phyloP scores from a whole-genome alignment of 345 rosid species.

The Chamaenerion angustifolium region DNA sequence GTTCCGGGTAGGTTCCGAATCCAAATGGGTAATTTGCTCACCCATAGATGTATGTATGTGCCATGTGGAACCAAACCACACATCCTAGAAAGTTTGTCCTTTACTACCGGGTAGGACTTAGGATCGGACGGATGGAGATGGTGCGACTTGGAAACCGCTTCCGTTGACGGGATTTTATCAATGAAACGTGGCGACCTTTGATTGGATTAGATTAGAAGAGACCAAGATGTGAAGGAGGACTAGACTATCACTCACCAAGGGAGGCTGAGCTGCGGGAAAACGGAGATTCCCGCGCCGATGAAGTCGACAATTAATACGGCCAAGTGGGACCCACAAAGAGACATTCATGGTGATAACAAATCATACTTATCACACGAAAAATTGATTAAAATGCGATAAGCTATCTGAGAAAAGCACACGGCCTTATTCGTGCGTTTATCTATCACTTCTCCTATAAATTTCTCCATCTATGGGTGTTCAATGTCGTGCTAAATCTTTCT shows the following conservation, averaged over 20 bases:
- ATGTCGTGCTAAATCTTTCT: background rate
- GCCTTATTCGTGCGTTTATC: background rate
- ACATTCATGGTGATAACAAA: background rate
- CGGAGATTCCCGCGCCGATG: slow-evolving; percentile 4
- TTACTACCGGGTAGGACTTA: too few relatives aligned
- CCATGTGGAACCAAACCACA: too few relatives aligned
- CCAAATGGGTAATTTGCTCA: too few relatives aligned
- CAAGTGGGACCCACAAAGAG: background rate
- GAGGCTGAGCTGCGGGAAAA: background rate
- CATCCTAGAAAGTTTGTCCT: too few relatives aligned
- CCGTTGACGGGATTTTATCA: background rate
- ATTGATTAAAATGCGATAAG: background rate
- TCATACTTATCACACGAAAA: background rate
- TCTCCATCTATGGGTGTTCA: slow-evolving; percentile 1
- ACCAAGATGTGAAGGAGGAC: background rate
- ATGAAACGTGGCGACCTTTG: background rate
- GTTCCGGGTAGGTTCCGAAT: too few relatives aligned
- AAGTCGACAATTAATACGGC: background rate
- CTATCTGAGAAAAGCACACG: background rate
- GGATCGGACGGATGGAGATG: too few relatives aligned
- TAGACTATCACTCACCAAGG: too few relatives aligned
- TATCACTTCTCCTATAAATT: background rate
- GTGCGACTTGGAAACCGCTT: too few relatives aligned
- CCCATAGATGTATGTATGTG: too few relatives aligned
- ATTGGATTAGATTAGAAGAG: background rate